Conservation (phyloP, 805 yeast genomes). For the Wickerhamiella musiphila region DNA sequence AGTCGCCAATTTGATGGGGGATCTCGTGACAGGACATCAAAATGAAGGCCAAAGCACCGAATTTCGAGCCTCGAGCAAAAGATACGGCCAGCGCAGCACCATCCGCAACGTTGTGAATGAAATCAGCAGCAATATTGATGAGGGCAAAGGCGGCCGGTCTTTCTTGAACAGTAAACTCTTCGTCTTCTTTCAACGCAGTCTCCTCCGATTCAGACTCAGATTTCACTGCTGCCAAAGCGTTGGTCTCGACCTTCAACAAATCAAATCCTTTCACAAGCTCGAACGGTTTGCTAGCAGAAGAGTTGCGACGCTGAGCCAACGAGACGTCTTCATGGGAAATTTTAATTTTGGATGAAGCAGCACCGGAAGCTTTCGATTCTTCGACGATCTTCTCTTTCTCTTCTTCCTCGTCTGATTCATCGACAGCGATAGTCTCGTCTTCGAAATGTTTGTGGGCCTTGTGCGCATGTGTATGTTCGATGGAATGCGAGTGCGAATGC, state of each 20-base stretch:
- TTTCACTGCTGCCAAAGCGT: neutral
- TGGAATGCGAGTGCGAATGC: constrained; percentile 29
- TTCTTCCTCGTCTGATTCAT: too few species aligned
- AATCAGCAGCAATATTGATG: constrained; percentile 50
- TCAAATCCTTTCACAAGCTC: constrained; percentile 2
- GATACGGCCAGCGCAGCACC: constrained; percentile 61
- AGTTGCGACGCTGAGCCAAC: too few species aligned
- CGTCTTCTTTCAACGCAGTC: constrained; percentile 4
- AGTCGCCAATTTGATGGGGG: constrained; percentile 72
- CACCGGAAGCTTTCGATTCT: too few species aligned
- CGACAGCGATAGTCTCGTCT: too few species aligned
- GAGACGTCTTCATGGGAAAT: too few species aligned
- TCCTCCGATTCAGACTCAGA: neutral
- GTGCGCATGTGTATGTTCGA: constrained; percentile 9
- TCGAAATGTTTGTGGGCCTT: too few species aligned
- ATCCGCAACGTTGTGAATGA: constrained; percentile 60
- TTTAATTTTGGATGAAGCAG: too few species aligned
- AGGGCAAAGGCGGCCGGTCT: constrained; percentile 32
- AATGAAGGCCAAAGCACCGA: constrained; percentile 51
- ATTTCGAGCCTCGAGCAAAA: constrained; percentile 39
- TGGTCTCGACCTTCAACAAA: neutral
- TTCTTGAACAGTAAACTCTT: constrained; percentile 6
- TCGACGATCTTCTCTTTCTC: too few species aligned
- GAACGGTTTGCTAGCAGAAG: neutral
- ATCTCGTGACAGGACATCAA: constrained; percentile 64